phyloP scores from a whole-genome alignment of 2,329 filamentous ascomycete genomes.

The Hypoxylon sp. region DNA sequence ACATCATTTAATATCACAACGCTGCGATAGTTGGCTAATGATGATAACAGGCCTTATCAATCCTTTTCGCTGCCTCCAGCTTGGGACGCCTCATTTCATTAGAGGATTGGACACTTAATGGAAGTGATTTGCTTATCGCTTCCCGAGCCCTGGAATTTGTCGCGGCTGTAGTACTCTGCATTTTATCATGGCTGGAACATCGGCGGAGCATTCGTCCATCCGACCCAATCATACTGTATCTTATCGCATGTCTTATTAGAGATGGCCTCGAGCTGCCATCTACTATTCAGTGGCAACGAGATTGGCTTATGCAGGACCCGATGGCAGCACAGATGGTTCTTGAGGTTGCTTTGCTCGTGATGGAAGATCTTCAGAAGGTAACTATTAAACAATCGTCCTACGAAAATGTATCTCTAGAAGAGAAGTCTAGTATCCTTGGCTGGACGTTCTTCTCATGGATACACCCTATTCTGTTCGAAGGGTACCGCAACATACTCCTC shows the following conservation, averaged over 20 bases:
- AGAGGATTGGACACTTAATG: conserved; percentile 4
- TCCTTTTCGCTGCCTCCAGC: conserved; percentile 22
- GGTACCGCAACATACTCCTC: conserved; percentile 50
- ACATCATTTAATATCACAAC: neutral
- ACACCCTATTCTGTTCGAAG: conserved; percentile 51
- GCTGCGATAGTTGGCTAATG: neutral
- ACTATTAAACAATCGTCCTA: conserved; percentile 26
- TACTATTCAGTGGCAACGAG: conserved; percentile 5
- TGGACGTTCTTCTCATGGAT: conserved; percentile 55
- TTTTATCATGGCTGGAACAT: conserved; percentile 45
- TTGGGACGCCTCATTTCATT: conserved; percentile 20
- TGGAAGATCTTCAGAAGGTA: conserved; percentile 47
- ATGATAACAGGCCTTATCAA: conserved; percentile 22
- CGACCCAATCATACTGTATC: conserved; percentile 44
- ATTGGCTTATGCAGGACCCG: conserved; percentile 24
- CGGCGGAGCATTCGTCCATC: conserved; percentile 45
- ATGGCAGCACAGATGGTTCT: conserved; percentile 34
- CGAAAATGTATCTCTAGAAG: conserved; percentile 49
- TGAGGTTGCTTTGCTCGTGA: conserved; percentile 46
- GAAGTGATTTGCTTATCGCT: neutral
- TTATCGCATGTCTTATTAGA: conserved; percentile 43
- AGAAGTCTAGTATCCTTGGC: conserved; percentile 49
- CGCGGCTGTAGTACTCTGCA: conserved; percentile 25
- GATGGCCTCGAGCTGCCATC: conserved; percentile 39
- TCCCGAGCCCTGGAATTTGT: conserved; percentile 23